Base-by-base conservation (phyloP, 2,329 filamentous ascomycete genomes). In the Cordyceps cicadae region DNA sequence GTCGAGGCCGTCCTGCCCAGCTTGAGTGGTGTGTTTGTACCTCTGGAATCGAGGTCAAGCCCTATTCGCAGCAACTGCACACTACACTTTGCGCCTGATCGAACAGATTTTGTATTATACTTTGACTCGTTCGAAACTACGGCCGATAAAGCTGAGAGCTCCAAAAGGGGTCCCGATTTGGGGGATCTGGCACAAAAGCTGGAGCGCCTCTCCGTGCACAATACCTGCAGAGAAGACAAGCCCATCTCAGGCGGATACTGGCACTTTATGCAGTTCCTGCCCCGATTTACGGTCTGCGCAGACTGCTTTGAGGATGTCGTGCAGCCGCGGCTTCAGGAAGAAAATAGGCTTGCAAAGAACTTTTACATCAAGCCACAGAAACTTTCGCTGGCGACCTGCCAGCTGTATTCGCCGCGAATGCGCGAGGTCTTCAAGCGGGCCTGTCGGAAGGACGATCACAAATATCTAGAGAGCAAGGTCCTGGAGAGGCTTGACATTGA, bases 251-350 rank as follows among this genome's bases (percentile, higher is more conserved):
- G 84, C 59, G 81, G 79, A 14, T 76, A 80, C 45, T 97, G 92
- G 92, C 87, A 95, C 71, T 86, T 83, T 60, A 90, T 95, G 71
- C 84, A 88, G 0, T 79, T 83, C 15, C 76, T 95, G 0, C 89
- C 88, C 0, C 83, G 92, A 53, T 85, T 96, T 67, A 91, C 88
- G 0, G 87, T 96, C 4, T 97, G 92, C 72, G 85, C 89, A 64
- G 90, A 93, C 72, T 97, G 92, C 72, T 96, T 89, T 70, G 83
- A 90, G 17, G 86, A 90, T 24, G 82, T 90, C 0, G 84, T 96
- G n/a, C 84, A 82, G 72, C 91, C 92, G 0, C 77, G 85, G 55
- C 74, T 87, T 1, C 76, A 80, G 34, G 76, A 79, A 17, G 71
- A 74, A 57, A 74, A 75, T 46, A 75, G 81, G 0, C 77, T 92